Base-by-base conservation (phyloP, 139 green algal species). In the Chlorella sp. region DNA sequence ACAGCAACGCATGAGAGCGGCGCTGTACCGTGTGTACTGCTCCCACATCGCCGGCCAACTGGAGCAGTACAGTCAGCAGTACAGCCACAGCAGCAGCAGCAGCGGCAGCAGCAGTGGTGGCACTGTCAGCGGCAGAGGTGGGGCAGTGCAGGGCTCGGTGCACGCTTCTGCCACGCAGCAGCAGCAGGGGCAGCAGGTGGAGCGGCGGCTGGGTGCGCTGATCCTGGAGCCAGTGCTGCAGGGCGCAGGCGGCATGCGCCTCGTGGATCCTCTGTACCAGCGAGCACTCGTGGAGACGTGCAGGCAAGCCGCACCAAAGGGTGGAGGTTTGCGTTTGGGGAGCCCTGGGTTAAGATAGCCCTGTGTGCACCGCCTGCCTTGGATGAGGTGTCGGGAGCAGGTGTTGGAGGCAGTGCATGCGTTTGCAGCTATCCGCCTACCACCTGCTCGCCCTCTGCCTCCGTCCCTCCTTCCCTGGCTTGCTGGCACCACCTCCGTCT, bases 231-330 rank as follows among this genome's bases (percentile, higher is more conserved):
- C 97, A 26, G 85, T 95, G 80, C 78, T 99, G 86, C 97, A 99
- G 93, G 98, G 97, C 5, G 97, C 98, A 21, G 98, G 97, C 0
- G 98, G 98, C 77, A 99, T 99, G 98, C 88, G 96, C 60, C 80
- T 99, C 60, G 90, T 99, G 24, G 98, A 99, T 91, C 98, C 98
- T 0, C 89, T 96, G 22, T 99, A 97, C 91, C 98, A 99, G 93
- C 79, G 93, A 0, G 85, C 91, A 15, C 78, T 99, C 80, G 95
- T 92, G 32, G 79, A 95, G 89, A 92, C 92, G 11, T 98, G 95
- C 89, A 90, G 84, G 88, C 60, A 32, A 73, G 81, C 26, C 16
- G 3, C 60, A 14, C 11, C 34, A 39, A 12, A 3, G 19, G 24
- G 39, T 1, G 15, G 39, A 0, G 36, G 5, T 21, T 21, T 53